A percentile compares a stretch with the other conserved stretches of the same genome.
Evolutionary conservation across 768 basidiomycete genomes (phyloP).

Genomic region (Tylopilus balloui): DNA sequence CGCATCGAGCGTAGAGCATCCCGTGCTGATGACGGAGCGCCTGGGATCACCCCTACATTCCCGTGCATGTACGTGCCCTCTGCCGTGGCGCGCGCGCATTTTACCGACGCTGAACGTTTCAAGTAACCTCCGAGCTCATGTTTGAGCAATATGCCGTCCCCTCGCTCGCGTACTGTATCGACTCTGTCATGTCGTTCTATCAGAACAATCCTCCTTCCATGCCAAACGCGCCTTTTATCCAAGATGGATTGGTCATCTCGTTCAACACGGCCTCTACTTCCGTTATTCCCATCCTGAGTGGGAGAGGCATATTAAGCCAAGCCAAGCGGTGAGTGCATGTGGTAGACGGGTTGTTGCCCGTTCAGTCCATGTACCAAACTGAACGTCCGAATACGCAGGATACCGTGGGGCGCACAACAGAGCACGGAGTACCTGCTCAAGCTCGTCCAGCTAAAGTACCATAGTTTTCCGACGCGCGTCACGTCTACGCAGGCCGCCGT

Average conservation of each 20-base stretch:
- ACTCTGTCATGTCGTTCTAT: slow-evolving; percentile 91
- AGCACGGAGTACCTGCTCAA: slow-evolving; percentile 90
- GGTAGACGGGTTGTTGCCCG: neutral
- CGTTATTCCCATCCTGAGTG: slow-evolving; percentile 80
- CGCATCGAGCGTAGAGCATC: slow-evolving; percentile 71
- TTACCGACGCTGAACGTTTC: neutral
- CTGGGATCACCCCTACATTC: slow-evolving; percentile 87
- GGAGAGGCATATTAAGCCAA: slow-evolving; percentile 78
- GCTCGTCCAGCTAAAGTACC: slow-evolving; percentile 92
- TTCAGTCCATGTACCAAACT: neutral
- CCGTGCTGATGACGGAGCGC: slow-evolving; percentile 91
- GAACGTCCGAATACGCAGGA: slow-evolving; percentile 44
- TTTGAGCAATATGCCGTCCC: slow-evolving; percentile 92
- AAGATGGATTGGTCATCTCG: slow-evolving; percentile 83
- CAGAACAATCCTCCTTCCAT: slow-evolving; percentile 54
- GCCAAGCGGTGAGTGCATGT: slow-evolving; percentile 68
- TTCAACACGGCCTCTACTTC: slow-evolving; percentile 92
- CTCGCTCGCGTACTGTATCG: slow-evolving; percentile 80
- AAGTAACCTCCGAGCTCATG: slow-evolving; percentile 93
- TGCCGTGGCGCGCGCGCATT: neutral
- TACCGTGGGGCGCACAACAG: slow-evolving; percentile 92
- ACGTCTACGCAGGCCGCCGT: slow-evolving; percentile 75
- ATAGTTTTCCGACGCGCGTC: slow-evolving; percentile 84
- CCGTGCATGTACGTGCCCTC: slow-evolving; percentile 59
- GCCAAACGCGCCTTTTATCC: slow-evolving; percentile 35